phyloP scores from a whole-genome alignment of 768 basidiomycete species.

The Inosperma sp. region DNA sequence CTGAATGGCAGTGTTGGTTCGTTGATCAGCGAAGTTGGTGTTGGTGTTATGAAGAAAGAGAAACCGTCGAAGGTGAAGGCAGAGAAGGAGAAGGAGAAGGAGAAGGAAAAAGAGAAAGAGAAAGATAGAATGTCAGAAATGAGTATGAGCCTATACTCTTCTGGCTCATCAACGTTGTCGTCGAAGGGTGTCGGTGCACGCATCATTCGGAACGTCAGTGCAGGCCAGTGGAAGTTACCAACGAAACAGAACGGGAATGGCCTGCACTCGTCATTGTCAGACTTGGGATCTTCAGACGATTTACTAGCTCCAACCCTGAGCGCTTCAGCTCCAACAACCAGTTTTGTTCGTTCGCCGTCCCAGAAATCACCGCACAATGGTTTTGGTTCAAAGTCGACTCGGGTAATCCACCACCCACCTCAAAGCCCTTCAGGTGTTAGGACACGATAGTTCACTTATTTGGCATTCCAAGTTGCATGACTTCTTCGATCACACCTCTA shows the following conservation, averaged over 20 bases:
- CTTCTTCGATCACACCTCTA: background rate
- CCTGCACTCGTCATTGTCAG: conserved; percentile 1
- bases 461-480: background rate
- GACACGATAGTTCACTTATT: conserved; percentile 6
- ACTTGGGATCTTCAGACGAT: conserved; percentile 5
- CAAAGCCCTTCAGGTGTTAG: conserved; percentile 9
- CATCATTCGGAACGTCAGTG: conserved; percentile 53
- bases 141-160: conserved; percentile 18
- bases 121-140: conserved; percentile 15
- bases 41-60: conserved; percentile 32
- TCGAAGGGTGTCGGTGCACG: conserved; percentile 38
- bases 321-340: conserved; percentile 23
- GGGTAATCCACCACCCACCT: conserved; percentile 13
- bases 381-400: conserved; percentile 20
- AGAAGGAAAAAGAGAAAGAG: conserved; percentile 15
- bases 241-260: conserved; percentile 4
- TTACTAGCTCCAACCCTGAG: conserved; percentile 13
- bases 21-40: conserved; percentile 41
- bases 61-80: too few species aligned
- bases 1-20: conserved; percentile 47
- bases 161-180: conserved; percentile 13
- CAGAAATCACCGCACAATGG: conserved; percentile 1
- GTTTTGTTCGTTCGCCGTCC: conserved; percentile 2
- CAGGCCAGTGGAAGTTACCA: conserved; percentile 22
- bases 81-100: conserved; percentile 21